These are phyloP conservation scores for Ascochyta pisi DNA, from an alignment of 2,329 filamentous ascomycete genomes.

Conservation along the genomic window DNA sequence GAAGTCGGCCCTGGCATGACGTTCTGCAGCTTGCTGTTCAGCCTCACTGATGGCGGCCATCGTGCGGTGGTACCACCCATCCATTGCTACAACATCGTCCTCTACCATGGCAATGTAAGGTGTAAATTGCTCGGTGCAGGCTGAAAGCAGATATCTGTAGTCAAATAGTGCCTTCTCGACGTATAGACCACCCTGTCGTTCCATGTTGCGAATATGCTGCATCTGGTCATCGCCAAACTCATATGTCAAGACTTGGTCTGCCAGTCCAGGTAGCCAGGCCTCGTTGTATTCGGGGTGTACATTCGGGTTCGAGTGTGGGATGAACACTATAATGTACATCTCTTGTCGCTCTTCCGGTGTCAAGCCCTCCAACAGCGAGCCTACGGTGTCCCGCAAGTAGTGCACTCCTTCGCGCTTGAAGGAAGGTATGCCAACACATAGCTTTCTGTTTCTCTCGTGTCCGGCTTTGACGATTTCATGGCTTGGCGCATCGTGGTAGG, in stretches of 20 bases:
- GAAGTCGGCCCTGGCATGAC: conserved; percentile 37
- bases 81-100: conserved; percentile 56
- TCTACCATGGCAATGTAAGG: conserved; percentile 55
- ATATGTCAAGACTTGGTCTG: conserved; percentile 54
- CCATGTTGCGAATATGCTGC: conserved; percentile 45
- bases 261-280: conserved; percentile 50
- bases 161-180: conserved; percentile 55
- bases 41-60: conserved; percentile 46
- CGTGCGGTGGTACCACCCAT: conserved; percentile 56
- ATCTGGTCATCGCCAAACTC: conserved; percentile 42
- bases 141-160: conserved; percentile 52
- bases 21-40: conserved; percentile 37
- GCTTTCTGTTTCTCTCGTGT: conserved; percentile 27
- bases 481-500: conserved; percentile 22
- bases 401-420: conserved; percentile 49
- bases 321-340: conserved; percentile 54
- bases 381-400: conserved; percentile 54
- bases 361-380: conserved; percentile 54
- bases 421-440: conserved; percentile 56
- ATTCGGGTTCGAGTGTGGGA: conserved; percentile 53
- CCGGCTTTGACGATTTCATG: conserved; percentile 26
- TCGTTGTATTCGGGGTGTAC: conserved; percentile 52
- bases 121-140: conserved; percentile 48
- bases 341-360: conserved; percentile 50
- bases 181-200: conserved; percentile 36